Conservation (phyloP, 371 early-diverging fungal species). For the Mucor mucedo region DNA sequence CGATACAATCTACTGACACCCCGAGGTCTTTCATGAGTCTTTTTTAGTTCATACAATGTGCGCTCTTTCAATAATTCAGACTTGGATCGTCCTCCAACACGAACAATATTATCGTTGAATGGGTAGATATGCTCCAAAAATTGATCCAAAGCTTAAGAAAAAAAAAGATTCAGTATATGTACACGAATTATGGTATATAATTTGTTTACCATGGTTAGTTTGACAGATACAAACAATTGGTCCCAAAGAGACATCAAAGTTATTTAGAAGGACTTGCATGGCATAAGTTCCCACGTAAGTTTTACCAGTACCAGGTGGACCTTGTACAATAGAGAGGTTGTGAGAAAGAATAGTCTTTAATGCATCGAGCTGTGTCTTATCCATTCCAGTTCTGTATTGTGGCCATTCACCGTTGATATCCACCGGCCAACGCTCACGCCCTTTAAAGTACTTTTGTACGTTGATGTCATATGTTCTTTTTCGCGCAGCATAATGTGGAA, state of each 20-base stretch:
- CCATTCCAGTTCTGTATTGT: conserved; percentile 42
- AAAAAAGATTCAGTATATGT: background rate
- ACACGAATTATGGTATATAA: background rate
- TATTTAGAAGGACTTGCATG: conserved; percentile 57
- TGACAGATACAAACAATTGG: conserved; percentile 72
- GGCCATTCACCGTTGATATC: conserved; percentile 44
- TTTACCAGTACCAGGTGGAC: conserved; percentile 80
- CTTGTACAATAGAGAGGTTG: conserved; percentile 63
- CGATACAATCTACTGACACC: conserved; percentile 38
- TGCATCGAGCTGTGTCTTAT: conserved; percentile 58
- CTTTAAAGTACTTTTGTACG: background rate
- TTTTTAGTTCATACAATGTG: conserved; percentile 55
- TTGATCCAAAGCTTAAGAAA: conserved; percentile 65
- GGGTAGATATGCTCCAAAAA: conserved; percentile 64
- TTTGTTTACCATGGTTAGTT: conserved; percentile 66
- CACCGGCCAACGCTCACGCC: conserved; percentile 27
- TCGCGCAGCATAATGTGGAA: conserved; percentile 41
- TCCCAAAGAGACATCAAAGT: conserved; percentile 42
- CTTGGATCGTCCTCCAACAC: conserved; percentile 68
- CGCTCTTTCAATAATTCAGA: conserved; percentile 45
- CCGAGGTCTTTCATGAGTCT: conserved; percentile 33
- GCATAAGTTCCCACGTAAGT: conserved; percentile 71
- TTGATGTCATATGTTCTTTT: conserved; percentile 45
- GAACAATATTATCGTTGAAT: conserved; percentile 56
- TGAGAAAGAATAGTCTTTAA: conserved; percentile 56